Evolutionary conservation across 495 filamentous ascomycete genomes (phyloP), one percentile per base, ranked within the genome.

Genomic region (Letharia columbiana): DNA sequence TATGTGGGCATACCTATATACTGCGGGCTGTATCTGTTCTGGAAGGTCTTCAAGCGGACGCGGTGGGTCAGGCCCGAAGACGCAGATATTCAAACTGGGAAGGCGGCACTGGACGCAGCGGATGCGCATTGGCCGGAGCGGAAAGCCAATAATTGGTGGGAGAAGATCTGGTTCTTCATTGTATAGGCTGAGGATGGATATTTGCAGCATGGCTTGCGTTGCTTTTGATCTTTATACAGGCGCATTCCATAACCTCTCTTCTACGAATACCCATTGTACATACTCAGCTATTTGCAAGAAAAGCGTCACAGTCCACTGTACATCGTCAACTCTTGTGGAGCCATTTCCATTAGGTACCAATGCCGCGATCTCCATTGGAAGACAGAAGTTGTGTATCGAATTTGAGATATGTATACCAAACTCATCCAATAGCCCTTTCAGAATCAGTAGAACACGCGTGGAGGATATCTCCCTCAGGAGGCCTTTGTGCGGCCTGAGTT

Each of bases 81-180:
- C 39, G 82, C 84, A 63, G 87, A 89, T 69, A 80, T 89, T 40
- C 81, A 75, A 69, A 86, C 79, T 35, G 86, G 86, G 13, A 88
- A 88, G 75, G 81, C 79, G 7, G 85, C 83, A 60, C 69, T 88
- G 39, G 86, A 89, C 75, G 76, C 75, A 2, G 75, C 81, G 63
- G 78, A 82, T 68, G 73, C 70, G 15, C 73, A 74, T n/a, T 83
- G 80, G 81, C 76, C 74, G 9, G 79, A 79, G 47, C 65, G 71
- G 23, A 70, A 71, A 49, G 79, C 82, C 20, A 74, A 73, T 63
- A 85, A 84, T 68, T 70, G 77, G 60, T 62, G 81, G 28, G 80
- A 84, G 77, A 80, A 73, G 70, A 69, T 84, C 23, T 84, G 82
- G 82, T 82, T 79, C 65, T 83, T 79, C 77, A 73, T 83, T 70